Base-by-base conservation (phyloP, 148 eudicot species). In the Fagopyrum homotropicum region DNA sequence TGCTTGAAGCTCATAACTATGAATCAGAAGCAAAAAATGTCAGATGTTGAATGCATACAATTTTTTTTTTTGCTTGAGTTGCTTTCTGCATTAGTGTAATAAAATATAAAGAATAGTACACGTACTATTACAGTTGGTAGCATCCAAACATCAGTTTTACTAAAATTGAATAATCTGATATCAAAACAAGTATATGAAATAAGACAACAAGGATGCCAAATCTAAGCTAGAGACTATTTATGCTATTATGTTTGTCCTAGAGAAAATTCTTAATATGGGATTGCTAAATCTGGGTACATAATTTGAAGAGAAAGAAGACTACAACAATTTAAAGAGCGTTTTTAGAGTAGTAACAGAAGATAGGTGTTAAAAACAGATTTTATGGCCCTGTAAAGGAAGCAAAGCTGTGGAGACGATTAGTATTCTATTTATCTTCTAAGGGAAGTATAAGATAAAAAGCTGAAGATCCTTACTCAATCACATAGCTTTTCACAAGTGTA, bases 1-100 rank as follows among this genome's bases (percentile, higher is more conserved):
- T 70, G 97, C 89, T 71, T 80, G 89, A 63, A 93, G 82, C 84
- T 93, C 90, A 72, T 89, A 89, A 80, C 98, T 93, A 86, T 73
- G 54, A 49, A 77, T n/a, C 77, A 77, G 73, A 40, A 46, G 63
- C 44, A 76, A 73, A 30, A 4, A 0, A 9, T 9, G 60, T 29
- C 64, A 10, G 45, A 14, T 7, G 2, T 52, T 44, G 52, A 43
- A 19, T 63, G 46, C 45, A 59, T 9, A 60, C 1, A 22, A 22
- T 22, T 4, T 10, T 45, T 26, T 26, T 30, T 66, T 29, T 66
- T 66, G 46, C n/a, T 11, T 4, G 1, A 66, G 19, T 43, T 30
- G 45, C 71, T 29, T 35, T 35, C 5, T 30, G n/a, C 4, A 22
- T 43, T 61, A 61, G 4, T 0, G 40, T 35, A 1, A 35, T 35